Base-by-base conservation (phyloP, 225 moss, liverwort and hornwort species). In the Physcomitrellopsis africana region DNA sequence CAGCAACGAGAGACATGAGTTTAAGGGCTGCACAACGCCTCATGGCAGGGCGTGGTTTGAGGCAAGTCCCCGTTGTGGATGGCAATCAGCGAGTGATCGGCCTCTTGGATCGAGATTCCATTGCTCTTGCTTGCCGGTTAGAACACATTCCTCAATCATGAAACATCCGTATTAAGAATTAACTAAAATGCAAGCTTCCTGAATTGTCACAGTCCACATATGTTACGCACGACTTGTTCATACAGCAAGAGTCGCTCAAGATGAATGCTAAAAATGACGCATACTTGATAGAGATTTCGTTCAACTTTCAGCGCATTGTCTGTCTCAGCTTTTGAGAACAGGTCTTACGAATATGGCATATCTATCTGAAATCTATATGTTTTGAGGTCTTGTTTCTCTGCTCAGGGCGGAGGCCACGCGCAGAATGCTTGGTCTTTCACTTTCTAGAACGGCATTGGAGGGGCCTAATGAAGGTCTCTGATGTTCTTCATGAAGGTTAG, bases 51-150 rank as follows among this genome's bases (percentile, higher is more conserved):
- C 82, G 99, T 75, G 99, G 99, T 51, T 88, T 99, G 80, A 84
- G 99, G 46, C 99, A 99, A 82, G 49, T 99, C 45, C 95, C 99
- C 51, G 93, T 99, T 37, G 76, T 99, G 76, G 90, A 87, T 76
- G 61, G 60, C 62, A 82, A 77, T 55, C 76, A 77, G 76, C 81
- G 75, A 77, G 85, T 99, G 37, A 62, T 99, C 57, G 99, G 99
- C 61, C 85, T 99, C 53, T 93, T 99, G 65, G 99, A 99, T 70
- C 92, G 90, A 89, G 93, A 95, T 77, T 86, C 93, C 78, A 95
- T 99, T 75, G 90, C 90, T 47, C 89, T 95, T 51, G 93, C 99
- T 83, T 99, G 99, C 85, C 77, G 96, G 96, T 96, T 65, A 47
- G 82, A 81, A 51, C 72, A 62, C 48, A 69, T 63, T 70, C 64